A percentile compares a stretch with the other conserved stretches of the same genome.
Conservation (phyloP, 305 asterid species). For the Fraxinus nigra region DNA sequence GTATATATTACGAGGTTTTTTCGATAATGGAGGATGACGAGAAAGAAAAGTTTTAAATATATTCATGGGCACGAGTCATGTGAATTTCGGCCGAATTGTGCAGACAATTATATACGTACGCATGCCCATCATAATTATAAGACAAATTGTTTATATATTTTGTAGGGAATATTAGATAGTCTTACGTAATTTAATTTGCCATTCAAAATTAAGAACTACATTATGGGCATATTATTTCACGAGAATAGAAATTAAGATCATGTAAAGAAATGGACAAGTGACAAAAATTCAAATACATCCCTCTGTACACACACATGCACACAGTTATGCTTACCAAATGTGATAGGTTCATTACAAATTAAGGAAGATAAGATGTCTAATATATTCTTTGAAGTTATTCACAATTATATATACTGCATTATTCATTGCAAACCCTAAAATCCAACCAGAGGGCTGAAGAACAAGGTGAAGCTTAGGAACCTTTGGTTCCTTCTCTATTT, state of each 20-base stretch:
- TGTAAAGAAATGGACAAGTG: not conserved
- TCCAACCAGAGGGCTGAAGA: not conserved
- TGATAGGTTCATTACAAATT: not conserved
- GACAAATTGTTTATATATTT: not conserved
- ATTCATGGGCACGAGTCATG: not conserved
- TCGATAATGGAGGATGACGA: not conserved
- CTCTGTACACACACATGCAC: not conserved
- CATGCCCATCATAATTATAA: not conserved
- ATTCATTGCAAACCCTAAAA: not conserved
- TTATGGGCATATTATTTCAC: not conserved
- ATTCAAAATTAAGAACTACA: no score
- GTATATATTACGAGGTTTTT: not conserved
- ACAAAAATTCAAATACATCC: not conserved
- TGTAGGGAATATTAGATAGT: not conserved
- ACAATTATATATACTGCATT: not conserved
- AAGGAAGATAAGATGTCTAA: not conserved
- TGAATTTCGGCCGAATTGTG: not conserved
- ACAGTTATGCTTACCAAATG: not conserved
- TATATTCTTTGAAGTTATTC: not conserved
- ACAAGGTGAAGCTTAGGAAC: not conserved
- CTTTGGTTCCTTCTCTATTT: constrained; percentile 2
- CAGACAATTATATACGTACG: not conserved
- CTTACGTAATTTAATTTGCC: not conserved
- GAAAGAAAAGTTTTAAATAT: not conserved
- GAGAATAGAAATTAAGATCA: not conserved